Percentiles rank a stretch among this genome's conserved stretches.
Conservation (phyloP, 495 filamentous ascomycete genomes). For the Tuber borchii region DNA sequence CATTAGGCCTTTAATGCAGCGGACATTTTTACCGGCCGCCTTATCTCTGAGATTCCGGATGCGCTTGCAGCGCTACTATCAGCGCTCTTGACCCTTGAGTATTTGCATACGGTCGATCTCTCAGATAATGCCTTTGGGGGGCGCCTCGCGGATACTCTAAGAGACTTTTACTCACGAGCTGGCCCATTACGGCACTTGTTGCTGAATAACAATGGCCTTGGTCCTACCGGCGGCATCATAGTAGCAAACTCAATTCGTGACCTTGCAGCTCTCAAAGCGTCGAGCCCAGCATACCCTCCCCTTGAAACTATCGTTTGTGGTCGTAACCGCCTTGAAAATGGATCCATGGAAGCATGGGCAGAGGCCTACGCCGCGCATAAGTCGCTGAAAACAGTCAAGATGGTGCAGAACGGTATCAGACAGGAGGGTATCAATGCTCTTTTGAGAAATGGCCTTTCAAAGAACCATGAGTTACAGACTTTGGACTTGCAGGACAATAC, state of each 20-base stretch:
- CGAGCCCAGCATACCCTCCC: conserved; percentile 70
- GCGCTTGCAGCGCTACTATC: conserved; percentile 79
- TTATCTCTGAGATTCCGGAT: conserved; percentile 87
- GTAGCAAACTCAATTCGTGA: conserved; percentile 70
- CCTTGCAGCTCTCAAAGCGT: conserved; percentile 65
- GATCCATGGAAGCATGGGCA: conserved; percentile 92
- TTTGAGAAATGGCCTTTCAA: conserved; percentile 65
- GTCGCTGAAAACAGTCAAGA: conserved; percentile 76
- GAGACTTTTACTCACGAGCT: conserved; percentile 78
- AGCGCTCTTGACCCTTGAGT: conserved; percentile 71
- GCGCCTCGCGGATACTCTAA: conserved; percentile 75
- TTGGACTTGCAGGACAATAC: conserved; percentile 97
- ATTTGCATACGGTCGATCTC: conserved; percentile 84
- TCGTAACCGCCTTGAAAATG: conserved; percentile 89
- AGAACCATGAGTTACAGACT: conserved; percentile 58
- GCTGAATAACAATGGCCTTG: conserved; percentile 97
- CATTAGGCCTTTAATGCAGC: conserved; percentile 74
- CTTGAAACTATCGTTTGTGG: conserved; percentile 94
- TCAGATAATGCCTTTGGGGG: conserved; percentile 97
- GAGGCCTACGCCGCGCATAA: conserved; percentile 73
- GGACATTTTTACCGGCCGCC: conserved; percentile 93
- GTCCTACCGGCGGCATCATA: conserved; percentile 76
- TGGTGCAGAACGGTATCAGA: conserved; percentile 97
- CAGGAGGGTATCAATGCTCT: conserved; percentile 81
- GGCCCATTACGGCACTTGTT: conserved; percentile 83